Evolutionary conservation across 2,329 filamentous ascomycete species (phyloP), one percentile per base, ranked within the genome.

Genomic region (Pseudocercospora fuligena): DNA sequence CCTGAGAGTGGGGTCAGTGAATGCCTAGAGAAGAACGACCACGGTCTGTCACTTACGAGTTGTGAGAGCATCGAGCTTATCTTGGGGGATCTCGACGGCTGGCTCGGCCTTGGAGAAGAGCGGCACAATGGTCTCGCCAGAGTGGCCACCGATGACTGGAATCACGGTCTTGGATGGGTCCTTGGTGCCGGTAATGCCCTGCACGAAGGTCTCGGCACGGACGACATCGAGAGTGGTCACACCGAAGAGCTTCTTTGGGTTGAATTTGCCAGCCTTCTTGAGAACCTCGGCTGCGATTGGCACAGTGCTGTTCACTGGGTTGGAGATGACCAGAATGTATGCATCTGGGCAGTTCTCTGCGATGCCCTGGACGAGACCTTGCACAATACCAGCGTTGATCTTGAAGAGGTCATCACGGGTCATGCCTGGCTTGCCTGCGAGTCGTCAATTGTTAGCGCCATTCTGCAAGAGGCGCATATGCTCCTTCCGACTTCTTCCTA

Each of bases 361-460:
- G 76, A 93, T 89, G 61, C 92, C 90, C 86, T 97, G 91, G 75
- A 96, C 90, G 73, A 99, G 87, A 75, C 92, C 93, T 84, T 95
- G 93, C 79, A 99, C 95, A 78, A 99, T 99, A 76, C 94, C 92
- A 68, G 95, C 95, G 82, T 99, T 99, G 87, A 97, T 97, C 85
- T 97, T 97, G 91, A 99, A 99, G 67, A 99, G 92, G 80, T 98
- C 95, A 78, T 99, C 95, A 85, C 95, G 93, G 82, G 92, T 97
- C 95, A 99, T 99, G 78, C 95, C 95, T 76, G 95, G 95, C 88
- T 98, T 98, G 84, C 94, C 94, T 97, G 72, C 47, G 51, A 33
- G 14, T 49, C 58, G 29, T 64, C 59, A 57, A 19, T 25, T 40
- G 40, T 61, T 27, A 62, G 65, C 51, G 58, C 59, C 65, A 64